Conservation (phyloP, 2,329 filamentous ascomycete species). For the Xylariomycetidae sp. region DNA sequence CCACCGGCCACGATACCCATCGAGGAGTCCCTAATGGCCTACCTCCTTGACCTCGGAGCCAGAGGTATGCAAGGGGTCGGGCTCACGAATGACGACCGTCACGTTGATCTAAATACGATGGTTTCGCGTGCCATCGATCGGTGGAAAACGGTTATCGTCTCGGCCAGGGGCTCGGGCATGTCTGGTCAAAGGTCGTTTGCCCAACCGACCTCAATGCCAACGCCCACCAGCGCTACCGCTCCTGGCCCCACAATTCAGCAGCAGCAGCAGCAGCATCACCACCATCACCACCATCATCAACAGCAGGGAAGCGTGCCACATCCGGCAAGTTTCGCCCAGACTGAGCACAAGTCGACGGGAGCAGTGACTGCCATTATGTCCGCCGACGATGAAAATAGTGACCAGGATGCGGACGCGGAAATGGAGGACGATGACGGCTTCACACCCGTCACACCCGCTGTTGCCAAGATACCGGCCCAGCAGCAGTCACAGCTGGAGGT, state of each 20-base stretch:
- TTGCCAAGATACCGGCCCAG: conserved; percentile 30
- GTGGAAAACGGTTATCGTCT: conserved; percentile 59
- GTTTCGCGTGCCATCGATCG: conserved; percentile 53
- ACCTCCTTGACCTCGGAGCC: conserved; percentile 41
- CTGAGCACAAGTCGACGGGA: conserved; percentile 13
- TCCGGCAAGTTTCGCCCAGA: conserved; percentile 9
- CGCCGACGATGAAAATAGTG: conserved; percentile 43
- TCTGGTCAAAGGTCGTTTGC: conserved; percentile 46
- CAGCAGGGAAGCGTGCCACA: conserved; percentile 11
- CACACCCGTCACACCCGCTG: conserved; percentile 41
- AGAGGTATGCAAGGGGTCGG: conserved; percentile 38
- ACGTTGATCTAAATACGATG: conserved; percentile 46
- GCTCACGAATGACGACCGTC: conserved; percentile 44
- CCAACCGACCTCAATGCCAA: conserved; percentile 22
- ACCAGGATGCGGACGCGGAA: conserved; percentile 37
- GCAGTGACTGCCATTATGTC: conserved; percentile 16
- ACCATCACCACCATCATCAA: conserved; percentile 5
- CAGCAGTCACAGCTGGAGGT: conserved; percentile 39
- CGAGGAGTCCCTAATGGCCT: conserved; percentile 42
- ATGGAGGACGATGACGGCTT: conserved; percentile 59
- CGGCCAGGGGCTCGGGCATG: conserved; percentile 45
- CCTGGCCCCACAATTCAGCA: conserved; percentile 12
- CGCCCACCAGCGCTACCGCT: conserved; percentile 17
- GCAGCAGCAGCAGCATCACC: conserved; percentile 16
- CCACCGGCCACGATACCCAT: conserved; percentile 49